Conservation (phyloP, 2,329 filamentous ascomycete species). For the Diaporthe sp. region DNA sequence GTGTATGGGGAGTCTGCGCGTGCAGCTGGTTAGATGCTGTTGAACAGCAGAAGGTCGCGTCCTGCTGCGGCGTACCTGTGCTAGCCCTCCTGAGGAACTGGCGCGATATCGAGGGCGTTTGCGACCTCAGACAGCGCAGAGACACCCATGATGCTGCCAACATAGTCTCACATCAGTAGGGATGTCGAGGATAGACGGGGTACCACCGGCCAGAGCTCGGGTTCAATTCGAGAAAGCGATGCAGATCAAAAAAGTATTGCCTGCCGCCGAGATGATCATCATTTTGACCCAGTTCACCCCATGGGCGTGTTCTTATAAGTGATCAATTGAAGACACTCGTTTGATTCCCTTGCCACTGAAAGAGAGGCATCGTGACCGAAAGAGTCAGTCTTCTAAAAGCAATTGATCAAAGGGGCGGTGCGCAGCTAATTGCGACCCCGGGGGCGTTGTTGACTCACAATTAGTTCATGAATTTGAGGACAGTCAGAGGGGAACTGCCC, state of each 20-base stretch:
- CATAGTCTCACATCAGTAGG: constrained; percentile 48
- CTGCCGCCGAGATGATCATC: constrained; percentile 30
- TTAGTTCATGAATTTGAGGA: background rate
- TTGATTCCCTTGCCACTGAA: background rate
- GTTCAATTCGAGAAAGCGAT: background rate
- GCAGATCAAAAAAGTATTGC: constrained; percentile 36
- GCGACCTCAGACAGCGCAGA: constrained; percentile 61
- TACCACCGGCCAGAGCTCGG: background rate
- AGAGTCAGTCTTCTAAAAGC: background rate
- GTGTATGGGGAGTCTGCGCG: constrained; percentile 40
- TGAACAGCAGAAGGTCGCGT: background rate
- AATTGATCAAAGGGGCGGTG: background rate
- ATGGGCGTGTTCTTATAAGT: background rate
- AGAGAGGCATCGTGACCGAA: background rate
- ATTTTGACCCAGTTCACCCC: background rate
- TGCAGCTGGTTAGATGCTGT: constrained; percentile 34
- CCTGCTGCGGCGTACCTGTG: constrained; percentile 54
- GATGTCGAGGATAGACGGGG: constrained; percentile 5
- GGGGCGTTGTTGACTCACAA: constrained; percentile 24
- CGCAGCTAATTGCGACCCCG: background rate
- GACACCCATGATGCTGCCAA: constrained; percentile 65
- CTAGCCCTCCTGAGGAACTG: constrained; percentile 59
- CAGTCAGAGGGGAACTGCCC: background rate
- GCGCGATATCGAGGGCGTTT: constrained; percentile 48
- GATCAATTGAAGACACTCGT: background rate